These are phyloP conservation scores for Primulina huaijiensis DNA, from an alignment of 257 asterid species.

Conservation along the genomic window DNA sequence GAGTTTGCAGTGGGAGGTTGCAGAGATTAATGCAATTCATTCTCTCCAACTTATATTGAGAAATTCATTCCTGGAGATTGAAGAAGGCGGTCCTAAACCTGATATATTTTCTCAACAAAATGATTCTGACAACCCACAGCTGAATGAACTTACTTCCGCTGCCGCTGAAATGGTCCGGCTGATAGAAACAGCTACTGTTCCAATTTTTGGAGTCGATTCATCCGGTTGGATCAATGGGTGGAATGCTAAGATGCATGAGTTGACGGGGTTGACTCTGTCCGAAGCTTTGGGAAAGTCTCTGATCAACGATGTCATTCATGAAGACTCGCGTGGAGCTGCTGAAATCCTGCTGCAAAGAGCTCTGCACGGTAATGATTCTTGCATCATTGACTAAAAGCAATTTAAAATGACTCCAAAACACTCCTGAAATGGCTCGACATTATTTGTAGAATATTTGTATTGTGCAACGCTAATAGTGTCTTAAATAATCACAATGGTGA, in stretches of 20 bases:
- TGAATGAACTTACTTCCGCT: slow-evolving; percentile 42
- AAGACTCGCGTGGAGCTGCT: slow-evolving; percentile 43
- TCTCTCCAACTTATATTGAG: slow-evolving; percentile 66
- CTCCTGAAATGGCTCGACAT: background rate
- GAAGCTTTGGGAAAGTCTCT: slow-evolving; percentile 59
- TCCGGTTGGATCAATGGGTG: slow-evolving; percentile 60
- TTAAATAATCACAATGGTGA: background rate
- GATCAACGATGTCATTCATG: slow-evolving; percentile 42
- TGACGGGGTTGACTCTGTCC: slow-evolving; percentile 46
- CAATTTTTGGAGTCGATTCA: slow-evolving; percentile 60
- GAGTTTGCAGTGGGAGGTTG: slow-evolving; percentile 56
- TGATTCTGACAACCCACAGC: slow-evolving; percentile 18
- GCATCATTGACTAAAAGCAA: background rate
- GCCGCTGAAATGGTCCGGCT: slow-evolving; percentile 52
- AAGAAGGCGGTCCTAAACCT: slow-evolving; percentile 24
- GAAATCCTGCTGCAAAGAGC: slow-evolving; percentile 41
- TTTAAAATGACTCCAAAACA: slow-evolving; percentile 2
- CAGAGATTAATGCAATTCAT: slow-evolving; percentile 61
- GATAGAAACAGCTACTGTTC: slow-evolving; percentile 62
- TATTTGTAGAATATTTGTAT: background rate
- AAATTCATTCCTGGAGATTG: slow-evolving; percentile 35
- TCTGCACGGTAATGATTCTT: slow-evolving; percentile 45
- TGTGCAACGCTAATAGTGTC: background rate
- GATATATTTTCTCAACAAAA: slow-evolving; percentile 22
- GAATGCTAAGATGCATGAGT: slow-evolving; percentile 62